These are phyloP conservation scores for Eimeria tenella DNA, from an alignment of 169 alveolate species.

Conservation along the genomic window DNA sequence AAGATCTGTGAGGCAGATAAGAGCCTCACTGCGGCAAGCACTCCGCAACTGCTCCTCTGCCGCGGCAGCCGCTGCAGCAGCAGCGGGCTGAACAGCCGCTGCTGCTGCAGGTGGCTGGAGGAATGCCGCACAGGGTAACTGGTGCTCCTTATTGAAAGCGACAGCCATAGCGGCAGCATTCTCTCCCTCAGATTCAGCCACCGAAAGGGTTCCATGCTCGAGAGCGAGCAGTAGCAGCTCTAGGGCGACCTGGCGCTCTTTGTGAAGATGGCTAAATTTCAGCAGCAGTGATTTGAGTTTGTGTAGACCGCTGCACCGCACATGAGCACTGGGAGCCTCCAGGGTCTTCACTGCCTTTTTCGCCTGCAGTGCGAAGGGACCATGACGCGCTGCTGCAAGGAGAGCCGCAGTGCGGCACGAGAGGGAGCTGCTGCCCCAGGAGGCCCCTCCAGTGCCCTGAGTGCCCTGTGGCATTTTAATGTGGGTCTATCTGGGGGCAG, in stretches of 20 bases:
- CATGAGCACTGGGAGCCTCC: slow-evolving; percentile 8
- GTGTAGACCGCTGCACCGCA: slow-evolving; percentile 15
- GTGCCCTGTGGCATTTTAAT: neutral
- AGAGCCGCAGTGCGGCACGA: neutral
- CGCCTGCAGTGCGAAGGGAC: slow-evolving; percentile 19
- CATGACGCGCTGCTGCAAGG: slow-evolving; percentile 8
- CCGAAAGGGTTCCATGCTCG: neutral
- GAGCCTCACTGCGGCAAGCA: slow-evolving; percentile 26
- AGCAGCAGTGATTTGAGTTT: neutral
- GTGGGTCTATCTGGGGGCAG: too few species aligned
- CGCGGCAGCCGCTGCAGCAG: slow-evolving; percentile 14
- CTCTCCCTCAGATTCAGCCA: neutral
- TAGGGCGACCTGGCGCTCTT: slow-evolving; percentile 11
- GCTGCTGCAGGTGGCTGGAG: slow-evolving; percentile 25
- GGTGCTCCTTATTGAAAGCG: slow-evolving; percentile 2
- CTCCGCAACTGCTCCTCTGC: neutral
- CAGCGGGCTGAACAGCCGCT: neutral
- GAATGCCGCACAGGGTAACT: neutral
- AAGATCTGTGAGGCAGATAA: slow-evolving; percentile 1
- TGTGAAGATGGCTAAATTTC: neutral
- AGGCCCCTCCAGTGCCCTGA: neutral
- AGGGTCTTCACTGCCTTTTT: neutral
- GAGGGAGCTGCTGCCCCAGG: neutral
- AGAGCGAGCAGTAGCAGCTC: slow-evolving; percentile 34
- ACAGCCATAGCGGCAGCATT: neutral